Base-by-base conservation (phyloP, 2,329 filamentous ascomycete species). In the Colletotrichum sp. region DNA sequence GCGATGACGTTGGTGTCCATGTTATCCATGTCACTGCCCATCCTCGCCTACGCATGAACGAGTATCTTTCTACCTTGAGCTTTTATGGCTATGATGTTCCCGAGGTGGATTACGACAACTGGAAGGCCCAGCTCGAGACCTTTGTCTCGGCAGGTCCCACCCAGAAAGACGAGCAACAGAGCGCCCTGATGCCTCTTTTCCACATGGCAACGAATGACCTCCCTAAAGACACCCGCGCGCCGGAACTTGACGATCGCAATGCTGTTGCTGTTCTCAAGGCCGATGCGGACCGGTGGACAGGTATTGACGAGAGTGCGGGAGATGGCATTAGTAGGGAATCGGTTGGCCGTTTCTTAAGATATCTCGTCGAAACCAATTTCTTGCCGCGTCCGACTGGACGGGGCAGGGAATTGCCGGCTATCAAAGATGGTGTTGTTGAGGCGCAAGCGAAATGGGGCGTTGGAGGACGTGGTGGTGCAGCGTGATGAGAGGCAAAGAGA, bases 11-110 rank as follows among this genome's bases (percentile, higher is more conserved):
- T 43, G 58, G 66, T 55, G 81, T 6, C 5, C 87, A 90, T 75
- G 94, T 98, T 7, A 90, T 92, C 2, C 95, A 98, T 79, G 93
- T 97, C 64, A 98, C 95, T 2, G 91, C 91, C 4, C 95, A 96
- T 83, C 95, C 95, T 3, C 90, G 95, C 18, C 90, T 97, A 55
- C 92, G 92, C 4, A 93, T 96, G 88, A 95, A 94, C 85, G 90
- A 95, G 82, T 98, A 92, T 85, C 89, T 97, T n/a, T 90, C 90
- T 24, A 88, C 90, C 0, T 88, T 98, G 9, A 89, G 93, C 81
- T 88, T 87, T 24, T 98, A 95, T 82, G 95, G 95, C 30, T 98
- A 95, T 84, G 82, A 88, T 30, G 90, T 93, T 1, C 92, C 93
- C 0, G 89, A 93, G 77, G 89, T 94, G 4, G 86, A 90, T 43